Base-by-base conservation (phyloP, 805 yeast genomes). In the Monosporozyma unispora region DNA sequence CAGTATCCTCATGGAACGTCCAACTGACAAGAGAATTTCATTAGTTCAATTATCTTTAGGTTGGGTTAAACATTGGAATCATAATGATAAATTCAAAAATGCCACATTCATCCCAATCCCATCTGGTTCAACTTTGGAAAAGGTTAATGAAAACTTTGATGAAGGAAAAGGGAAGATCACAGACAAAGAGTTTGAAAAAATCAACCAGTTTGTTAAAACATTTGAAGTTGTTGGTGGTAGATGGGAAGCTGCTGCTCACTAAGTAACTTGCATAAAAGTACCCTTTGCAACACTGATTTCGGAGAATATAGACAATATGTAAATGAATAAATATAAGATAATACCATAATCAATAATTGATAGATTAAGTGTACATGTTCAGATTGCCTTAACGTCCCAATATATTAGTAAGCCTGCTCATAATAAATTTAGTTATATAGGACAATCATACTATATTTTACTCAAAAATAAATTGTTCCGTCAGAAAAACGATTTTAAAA, bases 31-130 rank as follows among this genome's bases (percentile, higher is more conserved):
- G 31, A 69, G 70, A 48, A 64, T 75, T 14, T 72, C 83, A 2
- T 61, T 81, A 8, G 79, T 89, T 9, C 95, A 88, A 65, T 56
- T 85, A 38, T 81, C 88, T 3, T 64, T 89, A 19, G 81, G 87
- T 2, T 87, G 87, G 80, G 67, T 80, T 49, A 68, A 75, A 49
- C 73, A 76, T 48, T 66, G 67, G 49, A 70, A 71, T 50, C 25
- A 52, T 18, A 67, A 68, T 41, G 27, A 54, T 7, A 68, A 70
- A 46, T 73, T 70, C 48, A 41, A 56, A 8, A 54, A 56, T 18
- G 77, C 89, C 23, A 71, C 68, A 51, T 72, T 87, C 42, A 60
- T 89, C 43, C 95, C 96, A 31, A 84, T 89, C 62, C 96, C 96
- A 21, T 82, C 89, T 48, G 82, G 87, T 3, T 76, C 88, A 5